These are phyloP conservation scores for Solanum dulcamara DNA, from an alignment of 257 asterid genomes.

Conservation along the genomic window DNA sequence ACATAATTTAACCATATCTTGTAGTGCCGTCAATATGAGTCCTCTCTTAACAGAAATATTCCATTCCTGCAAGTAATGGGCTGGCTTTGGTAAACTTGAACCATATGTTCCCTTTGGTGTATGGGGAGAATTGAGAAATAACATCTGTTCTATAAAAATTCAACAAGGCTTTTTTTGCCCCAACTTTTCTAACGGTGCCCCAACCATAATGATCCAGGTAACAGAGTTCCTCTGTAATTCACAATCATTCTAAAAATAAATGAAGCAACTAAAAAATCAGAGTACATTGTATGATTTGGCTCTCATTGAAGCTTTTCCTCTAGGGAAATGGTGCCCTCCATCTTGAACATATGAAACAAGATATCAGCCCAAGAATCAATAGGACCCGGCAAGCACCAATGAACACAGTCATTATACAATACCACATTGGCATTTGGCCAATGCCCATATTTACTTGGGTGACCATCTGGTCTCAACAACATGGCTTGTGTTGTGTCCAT, in stretches of 20 bases:
- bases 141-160: neutral
- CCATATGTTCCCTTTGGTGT: neutral
- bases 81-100: neutral
- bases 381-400: constrained; percentile 48
- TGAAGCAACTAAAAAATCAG: neutral
- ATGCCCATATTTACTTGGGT: constrained; percentile 27
- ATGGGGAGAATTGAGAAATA: neutral
- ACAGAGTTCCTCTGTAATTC: neutral
- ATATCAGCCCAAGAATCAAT: constrained; percentile 38
- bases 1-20: neutral
- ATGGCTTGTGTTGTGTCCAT: constrained; percentile 25
- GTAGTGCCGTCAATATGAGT: neutral
- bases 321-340: constrained; percentile 12
- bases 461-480: constrained; percentile 36
- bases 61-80: neutral
- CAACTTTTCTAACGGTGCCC: neutral
- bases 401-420: constrained; percentile 24
- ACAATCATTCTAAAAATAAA: neutral
- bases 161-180: neutral
- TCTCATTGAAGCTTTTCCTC: constrained; percentile 5
- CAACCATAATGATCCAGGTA: neutral
- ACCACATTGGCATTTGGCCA: constrained; percentile 14
- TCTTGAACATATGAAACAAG: constrained; percentile 29
- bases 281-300: neutral
- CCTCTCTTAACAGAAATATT: neutral